Evolutionary conservation across 305 asterid species (phyloP).

Genomic region (Coffea humblotiana): DNA sequence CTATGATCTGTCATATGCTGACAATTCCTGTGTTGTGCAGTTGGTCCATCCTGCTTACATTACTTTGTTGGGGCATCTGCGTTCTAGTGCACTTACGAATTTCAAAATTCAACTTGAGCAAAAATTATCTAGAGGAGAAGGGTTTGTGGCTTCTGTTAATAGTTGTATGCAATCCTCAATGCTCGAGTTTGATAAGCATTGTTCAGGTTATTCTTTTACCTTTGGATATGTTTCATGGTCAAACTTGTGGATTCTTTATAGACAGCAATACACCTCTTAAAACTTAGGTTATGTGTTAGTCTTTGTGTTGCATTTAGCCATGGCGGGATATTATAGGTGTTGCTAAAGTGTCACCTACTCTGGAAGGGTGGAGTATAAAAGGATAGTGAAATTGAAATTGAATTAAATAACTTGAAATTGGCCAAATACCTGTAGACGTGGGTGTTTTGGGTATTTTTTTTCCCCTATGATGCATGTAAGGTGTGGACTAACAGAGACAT

Average conservation of each 20-base stretch:
- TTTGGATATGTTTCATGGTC: not conserved
- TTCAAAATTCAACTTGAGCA: conserved; percentile 46
- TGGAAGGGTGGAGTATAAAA: not conserved
- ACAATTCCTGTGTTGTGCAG: conserved; percentile 30
- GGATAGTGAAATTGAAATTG: not conserved
- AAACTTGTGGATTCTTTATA: not conserved
- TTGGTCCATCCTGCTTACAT: conserved; percentile 55
- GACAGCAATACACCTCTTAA: not conserved
- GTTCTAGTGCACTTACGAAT: conserved; percentile 38
- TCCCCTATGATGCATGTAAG: not conserved
- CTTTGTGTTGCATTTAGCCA: not conserved
- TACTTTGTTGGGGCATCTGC: conserved; percentile 54
- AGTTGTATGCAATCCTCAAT: conserved; percentile 39
- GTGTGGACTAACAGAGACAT: not conserved
- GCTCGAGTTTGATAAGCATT: conserved; percentile 51
- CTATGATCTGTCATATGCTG: conserved; percentile 1
- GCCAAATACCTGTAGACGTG: not conserved
- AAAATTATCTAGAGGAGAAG: conserved; percentile 44
- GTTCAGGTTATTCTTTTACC: conserved; percentile 40
- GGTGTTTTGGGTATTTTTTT: not conserved
- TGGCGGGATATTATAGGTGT: not conserved
- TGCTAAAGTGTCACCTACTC: not conserved
- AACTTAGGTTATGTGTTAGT: not conserved
- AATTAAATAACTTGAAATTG: not conserved
- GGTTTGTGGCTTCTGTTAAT: conserved; percentile 56